Evolutionary conservation across 2,329 filamentous ascomycete species (phyloP).

Genomic region (Camillea tinctor): DNA sequence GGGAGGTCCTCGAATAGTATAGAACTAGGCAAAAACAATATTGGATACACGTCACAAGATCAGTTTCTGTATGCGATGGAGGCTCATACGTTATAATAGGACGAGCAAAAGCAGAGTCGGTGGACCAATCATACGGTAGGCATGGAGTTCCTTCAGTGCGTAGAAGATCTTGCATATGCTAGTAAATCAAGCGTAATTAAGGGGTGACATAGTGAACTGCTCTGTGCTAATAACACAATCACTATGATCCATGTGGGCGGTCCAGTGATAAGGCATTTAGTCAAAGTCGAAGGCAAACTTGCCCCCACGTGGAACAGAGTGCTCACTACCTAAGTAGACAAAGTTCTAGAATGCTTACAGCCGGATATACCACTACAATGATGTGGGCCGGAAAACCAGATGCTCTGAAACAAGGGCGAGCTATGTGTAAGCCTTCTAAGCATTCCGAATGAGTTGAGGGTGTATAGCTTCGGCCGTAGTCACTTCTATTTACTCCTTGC

Average conservation of each 20-base stretch:
- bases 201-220: conserved; percentile 56
- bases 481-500: conserved; percentile 49
- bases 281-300: not conserved
- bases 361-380: conserved; percentile 38
- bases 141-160: not conserved
- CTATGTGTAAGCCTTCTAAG: conserved; percentile 34
- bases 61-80: no score
- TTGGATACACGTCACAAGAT: not conserved
- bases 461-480: conserved; percentile 56
- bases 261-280: conserved; percentile 45
- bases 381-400: conserved; percentile 6
- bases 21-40: conserved; percentile 39
- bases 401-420: not conserved
- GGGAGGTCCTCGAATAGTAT: conserved; percentile 51
- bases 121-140: conserved; percentile 43
- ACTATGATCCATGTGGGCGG: conserved; percentile 53
- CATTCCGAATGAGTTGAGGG: conserved; percentile 62
- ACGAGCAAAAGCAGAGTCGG: conserved; percentile 61
- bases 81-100: conserved; percentile 51
- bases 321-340: conserved; percentile 57
- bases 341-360: conserved; percentile 59
- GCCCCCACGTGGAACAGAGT: not conserved
- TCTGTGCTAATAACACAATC: conserved; percentile 63
- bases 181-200: conserved; percentile 60
- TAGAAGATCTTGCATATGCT: conserved; percentile 46